These are phyloP conservation scores for Candida sanyaensis DNA, from an alignment of 1,139 yeast genomes.

Conservation along the genomic window DNA sequence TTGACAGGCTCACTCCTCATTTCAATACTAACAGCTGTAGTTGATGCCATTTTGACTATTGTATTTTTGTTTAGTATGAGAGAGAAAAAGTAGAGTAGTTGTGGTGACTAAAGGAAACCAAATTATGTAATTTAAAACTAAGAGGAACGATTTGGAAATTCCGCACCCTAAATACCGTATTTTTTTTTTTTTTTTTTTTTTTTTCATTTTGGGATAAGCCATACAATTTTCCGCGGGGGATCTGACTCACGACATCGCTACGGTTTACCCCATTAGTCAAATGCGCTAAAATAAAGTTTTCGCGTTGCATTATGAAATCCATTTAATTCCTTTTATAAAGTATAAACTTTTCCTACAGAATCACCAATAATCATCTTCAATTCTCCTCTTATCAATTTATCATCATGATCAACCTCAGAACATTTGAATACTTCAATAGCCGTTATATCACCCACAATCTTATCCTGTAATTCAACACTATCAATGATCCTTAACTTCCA, in stretches of 20 bases:
- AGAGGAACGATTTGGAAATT: too few species aligned
- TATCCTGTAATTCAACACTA: constrained; percentile 17
- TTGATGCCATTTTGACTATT: background rate
- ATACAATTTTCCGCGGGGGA: too few species aligned
- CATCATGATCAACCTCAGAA: constrained; percentile 37
- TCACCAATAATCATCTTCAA: constrained; percentile 40
- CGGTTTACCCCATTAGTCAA: background rate
- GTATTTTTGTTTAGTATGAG: too few species aligned
- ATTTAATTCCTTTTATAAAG: constrained; percentile 7
- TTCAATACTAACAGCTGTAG: constrained; percentile 1
- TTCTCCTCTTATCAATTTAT: constrained; percentile 35
- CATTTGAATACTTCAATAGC: constrained; percentile 31
- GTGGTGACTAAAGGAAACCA: too few species aligned
- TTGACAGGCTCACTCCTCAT: background rate
- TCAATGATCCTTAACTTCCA: constrained; percentile 27
- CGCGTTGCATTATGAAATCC: too few species aligned
- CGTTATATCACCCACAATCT: constrained; percentile 23
- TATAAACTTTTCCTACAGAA: constrained; percentile 39
- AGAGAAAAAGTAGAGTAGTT: too few species aligned
- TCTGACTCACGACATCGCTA: background rate
- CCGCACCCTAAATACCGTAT: background rate
- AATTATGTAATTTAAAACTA: too few species aligned
- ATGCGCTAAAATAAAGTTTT: background rate
- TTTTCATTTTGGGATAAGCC: too few species aligned
- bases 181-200: background rate